Percentiles rank a stretch among this genome's conserved stretches.
These are phyloP conservation scores for Rhodamnia rubescens DNA, from an alignment of 345 rosid species.

Conservation along the genomic window DNA sequence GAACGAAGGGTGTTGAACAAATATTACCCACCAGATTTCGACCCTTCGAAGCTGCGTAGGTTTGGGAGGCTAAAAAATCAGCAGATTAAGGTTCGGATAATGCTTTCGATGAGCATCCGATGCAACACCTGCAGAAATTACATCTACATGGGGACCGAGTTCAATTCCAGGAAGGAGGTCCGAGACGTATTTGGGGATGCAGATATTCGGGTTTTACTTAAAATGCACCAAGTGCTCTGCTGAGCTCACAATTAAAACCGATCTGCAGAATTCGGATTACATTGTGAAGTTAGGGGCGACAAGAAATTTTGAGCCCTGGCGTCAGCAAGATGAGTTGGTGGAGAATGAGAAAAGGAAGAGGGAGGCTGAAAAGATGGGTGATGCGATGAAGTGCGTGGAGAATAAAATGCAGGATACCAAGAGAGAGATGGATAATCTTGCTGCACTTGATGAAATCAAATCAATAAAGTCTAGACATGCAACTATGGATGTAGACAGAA, in stretches of 20 bases:
- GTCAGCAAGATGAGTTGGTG: constrained; percentile 70
- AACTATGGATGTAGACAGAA: constrained; percentile 69
- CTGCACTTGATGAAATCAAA: constrained; percentile 82
- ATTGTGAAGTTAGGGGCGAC: constrained; percentile 70
- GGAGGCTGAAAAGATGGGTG: constrained; percentile 80
- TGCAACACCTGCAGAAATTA: constrained; percentile 72
- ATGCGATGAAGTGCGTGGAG: constrained; percentile 80
- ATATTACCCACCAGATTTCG: constrained; percentile 84
- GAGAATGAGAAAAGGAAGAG: constrained; percentile 46
- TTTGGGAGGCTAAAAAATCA: constrained; percentile 58
- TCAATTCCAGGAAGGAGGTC: constrained; percentile 83
- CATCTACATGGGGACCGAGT: constrained; percentile 77
- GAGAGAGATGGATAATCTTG: constrained; percentile 83
- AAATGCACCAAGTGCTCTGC: constrained; percentile 94
- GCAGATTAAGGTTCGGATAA: constrained; percentile 84
- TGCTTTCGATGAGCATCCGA: constrained; percentile 88
- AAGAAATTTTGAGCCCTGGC: constrained; percentile 85
- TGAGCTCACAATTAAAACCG: constrained; percentile 59
- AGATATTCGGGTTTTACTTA: constrained; percentile 76
- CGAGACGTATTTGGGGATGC: constrained; percentile 81
- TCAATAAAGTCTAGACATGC: constrained; percentile 87
- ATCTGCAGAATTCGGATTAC: constrained; percentile 82
- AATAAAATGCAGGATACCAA: constrained; percentile 76
- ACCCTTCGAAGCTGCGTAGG: constrained; percentile 69
- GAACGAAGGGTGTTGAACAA: constrained; percentile 79